Conservation (phyloP, 2,329 filamentous ascomycete genomes). For the Nannizziopsis barbatae region DNA sequence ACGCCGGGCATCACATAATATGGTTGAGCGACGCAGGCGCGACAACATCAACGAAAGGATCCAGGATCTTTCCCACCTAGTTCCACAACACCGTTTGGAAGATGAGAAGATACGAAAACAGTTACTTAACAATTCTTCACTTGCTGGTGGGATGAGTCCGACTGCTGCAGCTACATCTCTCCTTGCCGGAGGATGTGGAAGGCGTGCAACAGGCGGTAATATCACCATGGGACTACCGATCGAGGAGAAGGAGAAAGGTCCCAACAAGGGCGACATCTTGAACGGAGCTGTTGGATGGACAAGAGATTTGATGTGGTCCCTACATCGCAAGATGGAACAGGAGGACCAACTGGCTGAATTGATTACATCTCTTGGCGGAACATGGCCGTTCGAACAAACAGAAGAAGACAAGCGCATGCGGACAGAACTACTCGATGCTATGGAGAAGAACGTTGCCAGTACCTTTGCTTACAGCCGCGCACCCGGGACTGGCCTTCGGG, state of each 20-base stretch:
- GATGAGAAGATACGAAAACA: slow-evolving; percentile 96
- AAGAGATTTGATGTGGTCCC: slow-evolving; percentile 92
- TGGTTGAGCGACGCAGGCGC: slow-evolving; percentile 84
- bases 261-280: slow-evolving; percentile 96
- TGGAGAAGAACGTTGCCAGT: slow-evolving; percentile 64
- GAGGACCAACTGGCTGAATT: slow-evolving; percentile 74
- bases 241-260: slow-evolving; percentile 96
- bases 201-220: slow-evolving; percentile 66
- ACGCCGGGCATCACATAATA: slow-evolving; percentile 86
- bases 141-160: slow-evolving; percentile 62
- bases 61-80: slow-evolving; percentile 86
- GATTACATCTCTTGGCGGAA: slow-evolving; percentile 60
- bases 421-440: slow-evolving; percentile 75
- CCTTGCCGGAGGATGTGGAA: slow-evolving; percentile 70
- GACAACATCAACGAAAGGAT: slow-evolving; percentile 99
- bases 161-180: slow-evolving; percentile 61
- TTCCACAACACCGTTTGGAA: slow-evolving; percentile 82
- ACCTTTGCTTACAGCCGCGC: slow-evolving; percentile 77
- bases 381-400: slow-evolving; percentile 67
- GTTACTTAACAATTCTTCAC: slow-evolving; percentile 78
- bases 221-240: slow-evolving; percentile 87
- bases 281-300: slow-evolving; percentile 97
- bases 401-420: slow-evolving; percentile 96
- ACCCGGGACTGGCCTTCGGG: slow-evolving; percentile 72
- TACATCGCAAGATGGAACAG: slow-evolving; percentile 78